These are phyloP conservation scores for Venturia pyrina DNA, from an alignment of 2,329 filamentous ascomycete genomes.

Conservation along the genomic window DNA sequence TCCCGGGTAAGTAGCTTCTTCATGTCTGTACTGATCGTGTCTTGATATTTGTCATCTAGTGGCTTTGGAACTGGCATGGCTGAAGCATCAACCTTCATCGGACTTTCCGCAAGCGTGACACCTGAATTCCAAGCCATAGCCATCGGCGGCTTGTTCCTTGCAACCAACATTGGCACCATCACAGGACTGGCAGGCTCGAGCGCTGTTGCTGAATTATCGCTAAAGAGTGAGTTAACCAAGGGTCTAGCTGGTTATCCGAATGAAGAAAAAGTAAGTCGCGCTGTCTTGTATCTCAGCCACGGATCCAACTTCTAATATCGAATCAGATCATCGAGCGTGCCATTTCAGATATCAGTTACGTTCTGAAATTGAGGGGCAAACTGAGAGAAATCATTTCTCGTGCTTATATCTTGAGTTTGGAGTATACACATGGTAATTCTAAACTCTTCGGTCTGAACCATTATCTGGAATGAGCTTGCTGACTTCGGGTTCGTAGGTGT, in stretches of 20 bases:
- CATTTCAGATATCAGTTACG: conserved; percentile 11
- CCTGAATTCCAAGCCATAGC: conserved; percentile 40
- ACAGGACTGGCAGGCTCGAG: conserved; percentile 30
- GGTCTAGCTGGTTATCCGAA: conserved; percentile 23
- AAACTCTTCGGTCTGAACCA: neutral
- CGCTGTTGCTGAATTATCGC: conserved; percentile 27
- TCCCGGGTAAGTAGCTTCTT: conserved; percentile 24
- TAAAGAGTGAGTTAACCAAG: conserved; percentile 23
- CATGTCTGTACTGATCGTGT: neutral
- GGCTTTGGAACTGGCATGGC: conserved; percentile 43
- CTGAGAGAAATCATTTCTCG: conserved; percentile 3
- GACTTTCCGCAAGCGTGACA: conserved; percentile 37
- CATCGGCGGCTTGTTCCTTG: conserved; percentile 37
- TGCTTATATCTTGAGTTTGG: conserved; percentile 8
- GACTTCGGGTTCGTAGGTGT: neutral
- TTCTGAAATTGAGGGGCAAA: neutral
- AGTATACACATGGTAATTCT: conserved; percentile 8
- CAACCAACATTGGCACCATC: conserved; percentile 33
- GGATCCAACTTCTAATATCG: no score
- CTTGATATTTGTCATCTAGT: conserved; percentile 18
- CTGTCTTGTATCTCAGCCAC: no score
- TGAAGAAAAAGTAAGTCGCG: conserved; percentile 18
- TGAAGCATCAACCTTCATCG: conserved; percentile 38
- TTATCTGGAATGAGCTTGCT: neutral
- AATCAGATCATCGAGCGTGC: conserved; percentile 7